Evolutionary conservation across 208 protist species (phyloP), one percentile per base, ranked within the genome.

Genomic region (Trypanosoma caninum): DNA sequence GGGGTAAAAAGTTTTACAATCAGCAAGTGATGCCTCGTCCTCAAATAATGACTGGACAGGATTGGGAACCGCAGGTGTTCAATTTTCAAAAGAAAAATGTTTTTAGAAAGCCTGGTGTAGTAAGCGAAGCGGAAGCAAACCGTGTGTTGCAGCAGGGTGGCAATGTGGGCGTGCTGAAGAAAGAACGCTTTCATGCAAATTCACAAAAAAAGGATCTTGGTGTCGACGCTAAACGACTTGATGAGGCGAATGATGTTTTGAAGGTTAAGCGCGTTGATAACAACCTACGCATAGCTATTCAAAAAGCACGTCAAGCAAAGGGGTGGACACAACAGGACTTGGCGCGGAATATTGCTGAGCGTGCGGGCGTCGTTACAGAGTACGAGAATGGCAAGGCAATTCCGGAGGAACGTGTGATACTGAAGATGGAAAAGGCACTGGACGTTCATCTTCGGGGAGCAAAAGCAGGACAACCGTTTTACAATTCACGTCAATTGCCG

Each of bases 301-400:
- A 85, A 74, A 77, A 84, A 62, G 88, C 84, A 2, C 81, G 91
- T 10, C 84, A 92, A 65, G 79, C 69, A 30, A 77, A 92, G 25
- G 84, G 89, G 48, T 95, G 86, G 91, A 92, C 81, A 0, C 88
- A 95, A 60, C 80, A 93, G 46, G 87, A 95, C 23, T 71, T 97
- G 3, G 91, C 91, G 2, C 82, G 90, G 59, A 65, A 67, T 35
- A 95, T 94, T 33, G 77, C 84, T 2, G 87, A 97, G 71, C 81
- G 84, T 18, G 84, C 70, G n/a, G 82, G 76, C 0, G 81, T 94
- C 10, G 87, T 97, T 48, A 85, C 78, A 10, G 92, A 97, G 64
- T 98, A 98, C 60, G 95, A 98, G 63, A 94, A 62, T 54, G 93
- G 93, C 16, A 95, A 89, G 72, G 95, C 93, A 9, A 86, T 97